Evolutionary conservation across 1,284 basidiomycete genomes (phyloP).

Genomic region (Moesziomyces antarcticus): DNA sequence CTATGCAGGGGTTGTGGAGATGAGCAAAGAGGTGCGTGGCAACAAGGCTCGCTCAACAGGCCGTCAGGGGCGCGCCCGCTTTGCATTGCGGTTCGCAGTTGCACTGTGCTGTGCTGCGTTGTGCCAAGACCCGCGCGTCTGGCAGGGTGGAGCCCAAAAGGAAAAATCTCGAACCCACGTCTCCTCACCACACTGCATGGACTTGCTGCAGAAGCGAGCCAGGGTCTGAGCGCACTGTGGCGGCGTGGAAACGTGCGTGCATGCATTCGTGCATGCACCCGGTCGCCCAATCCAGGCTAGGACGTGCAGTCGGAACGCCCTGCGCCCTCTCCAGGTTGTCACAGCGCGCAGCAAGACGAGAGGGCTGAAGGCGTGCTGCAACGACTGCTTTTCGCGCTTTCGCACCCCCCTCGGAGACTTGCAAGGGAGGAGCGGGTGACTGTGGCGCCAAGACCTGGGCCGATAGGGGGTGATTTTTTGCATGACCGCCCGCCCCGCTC

Average conservation of each 20-base stretch:
- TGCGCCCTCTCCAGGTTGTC: not conserved
- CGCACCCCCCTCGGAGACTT: too few species aligned
- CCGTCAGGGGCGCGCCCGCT: not conserved
- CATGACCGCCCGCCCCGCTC: not conserved
- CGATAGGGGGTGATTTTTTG: not conserved
- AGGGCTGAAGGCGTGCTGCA: too few species aligned
- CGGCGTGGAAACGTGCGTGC: too few species aligned
- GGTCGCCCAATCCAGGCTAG: too few species aligned
- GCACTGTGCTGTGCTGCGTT: too few species aligned
- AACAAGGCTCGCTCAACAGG: not conserved
- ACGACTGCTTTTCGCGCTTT: too few species aligned
- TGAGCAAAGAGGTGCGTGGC: not conserved
- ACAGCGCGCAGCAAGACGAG: too few species aligned
- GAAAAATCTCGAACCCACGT: not conserved
- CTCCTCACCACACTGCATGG: not conserved
- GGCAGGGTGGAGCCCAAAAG: not conserved
- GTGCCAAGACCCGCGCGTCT: too few species aligned
- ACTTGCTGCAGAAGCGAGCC: not conserved
- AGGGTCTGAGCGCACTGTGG: not conserved
- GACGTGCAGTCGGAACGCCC: not conserved
- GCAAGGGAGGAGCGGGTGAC: too few species aligned
- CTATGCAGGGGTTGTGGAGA: constrained; percentile 12
- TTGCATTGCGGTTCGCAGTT: too few species aligned
- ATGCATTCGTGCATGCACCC: too few species aligned
- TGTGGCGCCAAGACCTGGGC: not conserved